phyloP scores from a whole-genome alignment of 2,329 filamentous ascomycete species.

The Beauveria brongniartii region DNA sequence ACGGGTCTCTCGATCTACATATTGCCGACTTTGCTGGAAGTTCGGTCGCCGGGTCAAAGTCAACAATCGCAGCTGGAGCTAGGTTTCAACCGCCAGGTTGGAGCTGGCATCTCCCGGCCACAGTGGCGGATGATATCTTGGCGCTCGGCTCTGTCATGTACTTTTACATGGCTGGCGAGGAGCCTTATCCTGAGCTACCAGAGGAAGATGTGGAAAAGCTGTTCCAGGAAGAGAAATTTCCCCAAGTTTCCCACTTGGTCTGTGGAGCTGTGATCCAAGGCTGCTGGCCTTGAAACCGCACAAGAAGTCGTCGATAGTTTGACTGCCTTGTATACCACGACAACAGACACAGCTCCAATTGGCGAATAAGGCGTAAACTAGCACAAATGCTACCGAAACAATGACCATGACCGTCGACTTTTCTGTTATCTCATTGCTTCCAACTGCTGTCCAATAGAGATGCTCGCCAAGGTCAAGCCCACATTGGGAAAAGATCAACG shows the following conservation, averaged over 20 bases:
- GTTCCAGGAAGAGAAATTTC: slow-evolving; percentile 21
- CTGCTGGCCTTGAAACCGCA: slow-evolving; percentile 17
- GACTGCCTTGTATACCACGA: neutral
- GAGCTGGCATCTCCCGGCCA: slow-evolving; percentile 18
- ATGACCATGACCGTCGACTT: neutral
- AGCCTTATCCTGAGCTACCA: slow-evolving; percentile 22
- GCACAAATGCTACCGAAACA: neutral
- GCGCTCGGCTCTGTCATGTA: slow-evolving; percentile 27
- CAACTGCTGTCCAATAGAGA: neutral
- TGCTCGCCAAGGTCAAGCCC: neutral
- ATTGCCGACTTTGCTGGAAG: slow-evolving; percentile 30
- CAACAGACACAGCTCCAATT: neutral
- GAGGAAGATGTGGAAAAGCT: slow-evolving; percentile 22
- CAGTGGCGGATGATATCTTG: slow-evolving; percentile 23
- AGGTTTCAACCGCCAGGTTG: slow-evolving; percentile 19
- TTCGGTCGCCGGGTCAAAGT: slow-evolving; percentile 19
- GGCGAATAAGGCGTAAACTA: too few species aligned
- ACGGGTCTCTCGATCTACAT: slow-evolving; percentile 25
- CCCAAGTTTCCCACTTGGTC: slow-evolving; percentile 18
- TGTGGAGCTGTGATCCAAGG: slow-evolving; percentile 22
- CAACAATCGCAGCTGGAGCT: slow-evolving; percentile 16
- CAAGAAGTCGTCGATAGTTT: neutral
- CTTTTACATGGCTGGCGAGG: slow-evolving; percentile 24
- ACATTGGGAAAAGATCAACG: slow-evolving; percentile 1
- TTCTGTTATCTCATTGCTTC: neutral